Percentiles rank a stretch among this genome's conserved stretches.
Conservation (phyloP, 2,329 filamentous ascomycete species). For the Ploettnerulaceae sp. region DNA sequence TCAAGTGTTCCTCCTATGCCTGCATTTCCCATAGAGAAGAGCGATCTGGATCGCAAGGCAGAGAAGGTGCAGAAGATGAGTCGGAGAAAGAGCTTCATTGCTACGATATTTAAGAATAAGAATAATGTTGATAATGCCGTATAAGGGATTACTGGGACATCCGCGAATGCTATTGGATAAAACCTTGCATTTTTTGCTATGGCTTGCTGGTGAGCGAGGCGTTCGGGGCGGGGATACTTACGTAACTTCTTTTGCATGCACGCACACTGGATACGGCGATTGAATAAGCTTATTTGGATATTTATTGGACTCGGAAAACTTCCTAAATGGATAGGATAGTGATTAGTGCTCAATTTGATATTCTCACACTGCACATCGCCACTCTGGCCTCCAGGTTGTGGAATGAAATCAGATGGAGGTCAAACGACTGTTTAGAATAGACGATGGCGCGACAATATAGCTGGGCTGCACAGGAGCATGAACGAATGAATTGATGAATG, state of each 20-base stretch:
- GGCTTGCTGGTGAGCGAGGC: background rate
- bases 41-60: constrained; percentile 22
- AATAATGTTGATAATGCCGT: background rate
- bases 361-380: no score
- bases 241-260: background rate
- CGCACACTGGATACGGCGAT: background rate
- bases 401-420: no score
- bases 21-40: constrained; percentile 21
- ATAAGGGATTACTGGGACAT: background rate
- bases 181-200: no score
- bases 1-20: constrained; percentile 24
- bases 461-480: no score
- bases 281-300: no score
- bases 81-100: constrained; percentile 45
- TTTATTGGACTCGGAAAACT: background rate
- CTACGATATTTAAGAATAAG: constrained; percentile 38
- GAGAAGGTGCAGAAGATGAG: constrained; percentile 33
- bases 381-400: no score
- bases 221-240: background rate
- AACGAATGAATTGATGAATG: no score
- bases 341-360: no score
- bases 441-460: no score
- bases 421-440: no score
- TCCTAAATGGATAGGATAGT: no score
- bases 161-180: no score